Base-by-base conservation (phyloP, 2,329 filamentous ascomycete genomes). In the Talaromyces sp. region DNA sequence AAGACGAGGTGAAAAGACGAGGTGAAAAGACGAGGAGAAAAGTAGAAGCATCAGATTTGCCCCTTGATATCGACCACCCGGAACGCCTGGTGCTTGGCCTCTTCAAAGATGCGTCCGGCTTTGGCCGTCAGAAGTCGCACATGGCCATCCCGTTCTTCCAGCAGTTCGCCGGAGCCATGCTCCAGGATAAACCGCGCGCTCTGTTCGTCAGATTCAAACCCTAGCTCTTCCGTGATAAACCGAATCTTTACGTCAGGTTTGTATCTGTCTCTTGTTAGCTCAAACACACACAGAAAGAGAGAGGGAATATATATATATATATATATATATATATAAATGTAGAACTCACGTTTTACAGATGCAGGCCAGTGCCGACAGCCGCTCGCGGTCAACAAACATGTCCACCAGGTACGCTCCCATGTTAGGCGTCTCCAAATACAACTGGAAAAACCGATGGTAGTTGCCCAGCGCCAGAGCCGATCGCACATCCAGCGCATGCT, bases 391-490 rank as follows among this genome's bases (percentile, higher is more conserved):
- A 74, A 98, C 89, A 81, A 99, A 98, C 91, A 96, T 97, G 80
- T 99, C 95, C 90, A 99, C 96, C 56, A 99, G 85, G 78, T 98
- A 98, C 68, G 90, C 92, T 64, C 95, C 93, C 93, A 99, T 96
- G 71, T 96, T 96, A 56, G 92, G 93, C 26, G 93, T 93, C 73
- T 93, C 89, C 67, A 96, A 86, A 76, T 97, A 99, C 51, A 99
- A 85, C 79, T 91, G 90, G 84, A 99, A 98, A 78, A 99, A 98
- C 75, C 86, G 93, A 80, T 99, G 93, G 76, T 97, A 97, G 79
- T 98, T 98, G 69, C 93, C 93, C 74, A 96, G 82, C 56, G 95
- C 93, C 71, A 98, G 80, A 55, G 95, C 90, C 58, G 93, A 96
- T 69, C 95, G 91, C 65, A 98, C 92, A 68, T 89, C 85, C 69